Evolutionary conservation across 768 basidiomycete species (phyloP), one percentile per base, ranked within the genome.

Genomic region (Trametes villosa): DNA sequence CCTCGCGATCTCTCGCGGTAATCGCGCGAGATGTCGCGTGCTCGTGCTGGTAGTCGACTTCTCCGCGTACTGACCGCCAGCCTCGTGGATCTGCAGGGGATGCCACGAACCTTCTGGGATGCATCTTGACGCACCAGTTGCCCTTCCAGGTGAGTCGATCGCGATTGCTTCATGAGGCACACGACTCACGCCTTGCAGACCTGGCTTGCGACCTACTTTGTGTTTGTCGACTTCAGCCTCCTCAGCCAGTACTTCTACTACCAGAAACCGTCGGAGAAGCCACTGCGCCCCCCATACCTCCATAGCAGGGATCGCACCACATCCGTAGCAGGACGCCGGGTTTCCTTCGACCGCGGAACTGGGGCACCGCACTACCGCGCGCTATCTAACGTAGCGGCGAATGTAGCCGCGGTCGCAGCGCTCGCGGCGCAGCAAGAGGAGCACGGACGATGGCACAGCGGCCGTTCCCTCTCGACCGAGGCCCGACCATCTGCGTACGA

Each of bases 191-290:
- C 34, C 33, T 29, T 18, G 2, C 57, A 97, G 93, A 96, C 86
- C 41, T 92, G 86, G 72, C 91, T 99, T 45, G 96, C 97, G 3
- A 81, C 81, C 0, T 99, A 99, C 73, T 99, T 98, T 71, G 89
- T 91, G 68, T 76, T 83, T 55, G 83, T 98, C 51, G 97, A 99
- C 73, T 76, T 86, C 50, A 77, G 81, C 30, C 80, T 98, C 26
- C 77, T 96, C 45, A 71, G 69, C 9, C 96, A 99, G 72, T 98
- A 88, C 76, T 77, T 87, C 69, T 91, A 96, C 76, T 96, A 94
- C 68, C 74, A 78, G 41, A 70, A 74, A 18, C 51, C 29, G 1
- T 8, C 52, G 9, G 74, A 57, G 57, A 63, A 63, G 57, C 31
- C 42, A 11, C 24, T 34, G 26, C 62, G 57, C 9, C 57, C 56